Conservation (phyloP, 192 early-diverging fungal species). For the Physocladia obscura region DNA sequence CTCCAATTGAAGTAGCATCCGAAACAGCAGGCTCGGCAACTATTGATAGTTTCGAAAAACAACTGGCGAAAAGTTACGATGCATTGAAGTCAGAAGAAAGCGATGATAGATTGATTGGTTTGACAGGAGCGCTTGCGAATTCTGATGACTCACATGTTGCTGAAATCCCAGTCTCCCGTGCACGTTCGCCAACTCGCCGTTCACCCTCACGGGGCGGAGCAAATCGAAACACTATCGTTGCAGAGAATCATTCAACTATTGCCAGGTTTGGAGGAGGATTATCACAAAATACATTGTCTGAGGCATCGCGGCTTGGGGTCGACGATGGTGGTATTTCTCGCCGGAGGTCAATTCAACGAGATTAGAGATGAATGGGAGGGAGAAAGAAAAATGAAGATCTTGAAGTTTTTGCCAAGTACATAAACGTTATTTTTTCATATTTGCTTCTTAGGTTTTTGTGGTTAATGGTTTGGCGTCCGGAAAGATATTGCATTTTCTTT, state of each 20-base stretch:
- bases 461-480: too few species aligned
- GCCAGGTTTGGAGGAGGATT: conserved; percentile 11
- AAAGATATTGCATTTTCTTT: too few species aligned
- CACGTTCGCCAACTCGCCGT: background rate
- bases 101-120: background rate
- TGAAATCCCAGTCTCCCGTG: background rate
- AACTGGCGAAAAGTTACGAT: background rate
- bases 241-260: conserved; percentile 2
- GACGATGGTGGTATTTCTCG: too few species aligned
- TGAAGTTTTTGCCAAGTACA: too few species aligned
- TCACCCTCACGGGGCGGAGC: background rate
- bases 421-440: too few species aligned
- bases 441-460: too few species aligned
- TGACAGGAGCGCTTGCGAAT: background rate
- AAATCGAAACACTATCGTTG: conserved; percentile 15
- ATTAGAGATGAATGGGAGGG: too few species aligned
- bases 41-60: background rate
- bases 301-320: background rate
- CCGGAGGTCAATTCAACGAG: too few species aligned
- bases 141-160: background rate
- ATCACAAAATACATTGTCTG: background rate
- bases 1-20: background rate
- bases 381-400: too few species aligned
- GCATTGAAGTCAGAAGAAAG: background rate
- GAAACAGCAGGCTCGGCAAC: background rate